phyloP scores from a whole-genome alignment of 2,329 filamentous ascomycete genomes.

The Calonectria pteridis region DNA sequence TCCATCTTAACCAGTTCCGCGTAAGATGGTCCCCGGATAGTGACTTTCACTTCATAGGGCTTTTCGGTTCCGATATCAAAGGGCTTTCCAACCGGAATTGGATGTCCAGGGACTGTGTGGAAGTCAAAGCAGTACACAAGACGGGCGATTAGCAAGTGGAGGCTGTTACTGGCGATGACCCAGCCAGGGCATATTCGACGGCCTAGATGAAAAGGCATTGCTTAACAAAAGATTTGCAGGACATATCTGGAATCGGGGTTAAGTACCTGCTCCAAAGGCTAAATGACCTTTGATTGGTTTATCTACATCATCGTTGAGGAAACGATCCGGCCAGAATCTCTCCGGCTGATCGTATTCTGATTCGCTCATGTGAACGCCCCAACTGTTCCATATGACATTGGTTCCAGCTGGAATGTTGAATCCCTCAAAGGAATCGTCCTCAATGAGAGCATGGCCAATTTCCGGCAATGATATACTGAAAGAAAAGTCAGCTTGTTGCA shows the following conservation, averaged over 20 bases:
- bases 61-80: not conserved
- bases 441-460: not conserved
- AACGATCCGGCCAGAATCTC: constrained; percentile 14
- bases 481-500: not conserved
- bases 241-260: not conserved
- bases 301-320: constrained; percentile 1
- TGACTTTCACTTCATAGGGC: not conserved
- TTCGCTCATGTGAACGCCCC: not conserved
- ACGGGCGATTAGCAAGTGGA: not conserved
- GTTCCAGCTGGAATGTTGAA: not conserved
- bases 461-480: not conserved
- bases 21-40: not conserved
- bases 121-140: not conserved
- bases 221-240: not conserved
- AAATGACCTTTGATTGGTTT: not conserved
- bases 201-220: not conserved
- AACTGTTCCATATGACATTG: constrained; percentile 12
- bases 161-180: not conserved
- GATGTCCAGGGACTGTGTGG: not conserved
- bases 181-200: not conserved
- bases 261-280: not conserved
- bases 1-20: not conserved
- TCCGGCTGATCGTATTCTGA: constrained; percentile 5
- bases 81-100: not conserved
- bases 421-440: not conserved